A percentile compares a stretch with the other conserved stretches of the same genome.
These are phyloP conservation scores for Boletus eberwhitei DNA, from an alignment of 768 basidiomycete species.

Conservation along the genomic window DNA sequence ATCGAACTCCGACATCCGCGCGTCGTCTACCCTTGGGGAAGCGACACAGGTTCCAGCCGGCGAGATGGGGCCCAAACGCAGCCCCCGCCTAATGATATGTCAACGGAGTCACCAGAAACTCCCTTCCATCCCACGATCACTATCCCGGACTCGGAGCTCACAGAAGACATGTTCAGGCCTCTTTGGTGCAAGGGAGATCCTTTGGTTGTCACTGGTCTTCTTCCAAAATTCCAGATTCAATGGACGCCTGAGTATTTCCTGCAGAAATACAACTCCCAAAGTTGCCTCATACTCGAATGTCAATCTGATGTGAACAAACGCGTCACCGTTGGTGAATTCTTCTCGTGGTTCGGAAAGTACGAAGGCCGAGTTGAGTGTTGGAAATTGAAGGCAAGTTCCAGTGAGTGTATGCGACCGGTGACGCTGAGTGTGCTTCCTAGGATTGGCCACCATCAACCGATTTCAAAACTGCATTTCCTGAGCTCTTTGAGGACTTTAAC, in stretches of 20 bases:
- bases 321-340: slow-evolving; percentile 75
- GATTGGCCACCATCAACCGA: slow-evolving; percentile 93
- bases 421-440: slow-evolving; percentile 35
- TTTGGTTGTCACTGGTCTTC: slow-evolving; percentile 68
- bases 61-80: slow-evolving; percentile 4
- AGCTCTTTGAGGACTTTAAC: slow-evolving; percentile 82
- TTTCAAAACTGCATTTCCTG: slow-evolving; percentile 80
- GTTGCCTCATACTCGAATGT: slow-evolving; percentile 77
- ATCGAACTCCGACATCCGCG: slow-evolving; percentile 1
- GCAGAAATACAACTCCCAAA: slow-evolving; percentile 57
- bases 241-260: slow-evolving; percentile 89
- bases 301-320: slow-evolving; percentile 64
- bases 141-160: slow-evolving; percentile 48
- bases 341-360: slow-evolving; percentile 70
- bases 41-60: neutral
- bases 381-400: slow-evolving; percentile 68
- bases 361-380: slow-evolving; percentile 52
- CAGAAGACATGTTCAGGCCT: slow-evolving; percentile 56
- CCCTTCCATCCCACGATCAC: slow-evolving; percentile 46
- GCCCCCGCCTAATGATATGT: neutral
- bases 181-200: slow-evolving; percentile 78
- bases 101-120: slow-evolving; percentile 31
- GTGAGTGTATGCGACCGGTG: neutral
- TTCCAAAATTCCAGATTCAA: slow-evolving; percentile 55
- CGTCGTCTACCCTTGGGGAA: slow-evolving; percentile 11